These are phyloP conservation scores for Eutrema yunnanense DNA, from an alignment of 345 rosid species.

Conservation along the genomic window DNA sequence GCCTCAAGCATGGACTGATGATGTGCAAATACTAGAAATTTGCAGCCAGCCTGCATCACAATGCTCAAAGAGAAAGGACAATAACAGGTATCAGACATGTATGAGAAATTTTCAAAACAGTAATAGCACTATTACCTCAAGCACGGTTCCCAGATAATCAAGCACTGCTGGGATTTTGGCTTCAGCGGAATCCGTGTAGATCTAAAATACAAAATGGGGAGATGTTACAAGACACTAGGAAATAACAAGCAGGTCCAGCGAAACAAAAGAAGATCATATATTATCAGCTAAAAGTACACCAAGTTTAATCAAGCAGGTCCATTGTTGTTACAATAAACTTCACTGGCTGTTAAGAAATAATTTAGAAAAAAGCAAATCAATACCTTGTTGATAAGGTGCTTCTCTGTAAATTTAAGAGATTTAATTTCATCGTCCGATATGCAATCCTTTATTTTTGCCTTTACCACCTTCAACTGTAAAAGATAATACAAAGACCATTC, in stretches of 20 bases:
- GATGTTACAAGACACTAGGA: conserved; percentile 12
- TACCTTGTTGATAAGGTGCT: conserved; percentile 86
- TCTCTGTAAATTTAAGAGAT: conserved; percentile 66
- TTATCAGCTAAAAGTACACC: background rate
- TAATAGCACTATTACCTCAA: conserved; percentile 53
- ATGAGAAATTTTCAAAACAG: background rate
- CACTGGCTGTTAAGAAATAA: background rate
- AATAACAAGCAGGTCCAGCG: background rate
- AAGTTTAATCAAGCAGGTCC: background rate
- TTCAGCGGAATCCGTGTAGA: conserved; percentile 85
- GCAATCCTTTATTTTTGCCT: conserved; percentile 60
- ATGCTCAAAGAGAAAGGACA: conserved; percentile 1
- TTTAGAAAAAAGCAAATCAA: background rate
- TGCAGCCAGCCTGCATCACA: conserved; percentile 84
- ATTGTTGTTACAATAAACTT: background rate
- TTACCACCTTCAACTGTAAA: conserved; percentile 65
- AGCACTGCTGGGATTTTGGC: conserved; percentile 90
- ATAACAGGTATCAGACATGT: conserved; percentile 9
- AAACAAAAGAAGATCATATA: background rate
- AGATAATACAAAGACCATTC: conserved; percentile 11
- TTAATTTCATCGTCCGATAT: conserved; percentile 67
- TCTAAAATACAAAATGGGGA: conserved; percentile 39
- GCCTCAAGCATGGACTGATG: conserved; percentile 84
- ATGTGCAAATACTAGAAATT: conserved; percentile 90
- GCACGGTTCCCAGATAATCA: conserved; percentile 70